Conservation (phyloP, 2,329 filamentous ascomycete genomes). For the Fusarium humuli region DNA sequence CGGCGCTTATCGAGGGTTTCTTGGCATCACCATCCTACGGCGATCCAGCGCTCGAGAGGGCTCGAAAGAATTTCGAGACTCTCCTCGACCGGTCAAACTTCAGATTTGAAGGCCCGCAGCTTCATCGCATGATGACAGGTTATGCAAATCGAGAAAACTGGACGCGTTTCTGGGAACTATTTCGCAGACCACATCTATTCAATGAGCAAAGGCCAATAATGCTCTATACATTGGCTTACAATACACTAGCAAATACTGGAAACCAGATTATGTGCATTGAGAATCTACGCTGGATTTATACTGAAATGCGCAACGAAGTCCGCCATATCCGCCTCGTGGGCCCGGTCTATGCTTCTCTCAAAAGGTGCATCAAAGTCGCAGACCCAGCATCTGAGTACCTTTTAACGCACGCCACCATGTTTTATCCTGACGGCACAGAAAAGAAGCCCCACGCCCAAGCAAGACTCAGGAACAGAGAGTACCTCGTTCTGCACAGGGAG, state of each 20-base stretch:
- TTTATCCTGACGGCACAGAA: neutral
- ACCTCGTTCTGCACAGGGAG: conserved; percentile 49
- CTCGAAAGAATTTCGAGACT: conserved; percentile 59
- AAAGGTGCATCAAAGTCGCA: conserved; percentile 65
- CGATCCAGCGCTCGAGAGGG: conserved; percentile 49
- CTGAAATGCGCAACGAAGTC: conserved; percentile 69
- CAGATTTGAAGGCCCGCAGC: conserved; percentile 56
- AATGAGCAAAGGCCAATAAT: conserved; percentile 59
- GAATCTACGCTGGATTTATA: conserved; percentile 64
- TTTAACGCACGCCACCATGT: neutral
- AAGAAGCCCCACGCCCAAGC: conserved; percentile 26
- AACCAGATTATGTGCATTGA: conserved; percentile 59
- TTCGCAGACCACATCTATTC: conserved; percentile 66
- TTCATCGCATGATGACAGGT: conserved; percentile 56
- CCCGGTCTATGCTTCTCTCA: conserved; percentile 60
- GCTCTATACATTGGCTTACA: conserved; percentile 68
- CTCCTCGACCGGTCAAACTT: conserved; percentile 55
- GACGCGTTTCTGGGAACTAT: conserved; percentile 70
- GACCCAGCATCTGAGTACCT: conserved; percentile 59
- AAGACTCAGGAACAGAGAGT: conserved; percentile 49
- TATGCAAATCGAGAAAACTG: conserved; percentile 63
- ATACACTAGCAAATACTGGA: conserved; percentile 58
- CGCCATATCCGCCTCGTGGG: conserved; percentile 60
- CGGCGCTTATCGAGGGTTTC: conserved; percentile 58
- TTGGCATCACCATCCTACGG: conserved; percentile 50